Evolutionary conservation across 345 rosid genomes (phyloP).

Genomic region (Atalantia buxifolia): DNA sequence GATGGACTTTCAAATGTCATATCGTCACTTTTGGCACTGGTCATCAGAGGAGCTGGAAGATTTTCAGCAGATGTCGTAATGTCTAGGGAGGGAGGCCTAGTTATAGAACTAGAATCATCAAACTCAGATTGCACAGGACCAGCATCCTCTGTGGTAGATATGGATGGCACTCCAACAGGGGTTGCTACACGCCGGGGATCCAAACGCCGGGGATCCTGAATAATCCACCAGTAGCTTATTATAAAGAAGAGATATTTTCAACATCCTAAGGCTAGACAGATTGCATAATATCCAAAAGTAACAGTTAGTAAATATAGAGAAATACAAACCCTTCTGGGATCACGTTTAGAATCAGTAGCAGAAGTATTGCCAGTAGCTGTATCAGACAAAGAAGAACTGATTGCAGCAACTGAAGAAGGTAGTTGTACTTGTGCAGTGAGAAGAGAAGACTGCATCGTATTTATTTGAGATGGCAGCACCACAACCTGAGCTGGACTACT

Average conservation of each 20-base stretch:
- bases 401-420: conserved; percentile 38
- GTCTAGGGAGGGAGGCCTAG: conserved; percentile 43
- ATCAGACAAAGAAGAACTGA: conserved; percentile 43
- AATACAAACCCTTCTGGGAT: conserved; percentile 84
- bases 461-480: conserved; percentile 35
- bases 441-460: conserved; percentile 44
- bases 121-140: conserved; percentile 38
- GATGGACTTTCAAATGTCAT: conserved; percentile 40
- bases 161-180: conserved; percentile 41
- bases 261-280: background rate
- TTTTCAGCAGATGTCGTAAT: conserved; percentile 36
- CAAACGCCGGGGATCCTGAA: conserved; percentile 97
- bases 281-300: background rate
- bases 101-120: conserved; percentile 44
- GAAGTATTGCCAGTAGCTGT: conserved; percentile 37
- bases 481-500: conserved; percentile 45
- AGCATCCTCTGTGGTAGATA: conserved; percentile 44
- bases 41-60: conserved; percentile 29
- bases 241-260: conserved; percentile 9
- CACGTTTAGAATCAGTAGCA: conserved; percentile 73
- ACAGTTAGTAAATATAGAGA: conserved; percentile 11
- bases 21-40: conserved; percentile 38
- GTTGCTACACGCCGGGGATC: conserved; percentile 76
- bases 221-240: conserved; percentile 24
- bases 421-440: conserved; percentile 35